Percentiles rank a stretch among this genome's conserved stretches.
These are phyloP conservation scores for Wallacemonas collosoma DNA, from an alignment of 208 protist genomes.

Conservation along the genomic window DNA sequence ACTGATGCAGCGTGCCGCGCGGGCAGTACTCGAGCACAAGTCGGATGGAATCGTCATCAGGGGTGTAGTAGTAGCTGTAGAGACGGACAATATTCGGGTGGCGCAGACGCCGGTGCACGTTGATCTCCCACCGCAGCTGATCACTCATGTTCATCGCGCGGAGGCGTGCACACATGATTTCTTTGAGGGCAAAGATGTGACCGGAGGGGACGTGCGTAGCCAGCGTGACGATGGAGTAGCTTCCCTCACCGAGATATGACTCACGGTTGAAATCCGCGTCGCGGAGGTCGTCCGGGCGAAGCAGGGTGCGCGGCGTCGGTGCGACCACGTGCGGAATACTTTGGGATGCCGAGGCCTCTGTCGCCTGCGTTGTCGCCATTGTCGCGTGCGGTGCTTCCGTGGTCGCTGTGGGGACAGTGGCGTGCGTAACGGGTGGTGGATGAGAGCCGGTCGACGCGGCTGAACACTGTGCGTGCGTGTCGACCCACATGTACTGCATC, in stretches of 20 bases:
- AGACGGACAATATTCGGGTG: slow-evolving; percentile 84
- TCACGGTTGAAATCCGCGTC: slow-evolving; percentile 63
- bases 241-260: slow-evolving; percentile 65
- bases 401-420: not conserved
- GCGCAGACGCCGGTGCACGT: slow-evolving; percentile 79
- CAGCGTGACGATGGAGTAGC: slow-evolving; percentile 73
- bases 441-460: not conserved
- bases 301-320: slow-evolving; percentile 5
- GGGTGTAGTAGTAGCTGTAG: slow-evolving; percentile 78
- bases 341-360: no score
- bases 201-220: slow-evolving; percentile 65
- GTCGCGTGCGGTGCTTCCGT: not conserved
- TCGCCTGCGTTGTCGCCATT: not conserved
- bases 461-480: not conserved
- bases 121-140: slow-evolving; percentile 83
- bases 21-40: slow-evolving; percentile 80
- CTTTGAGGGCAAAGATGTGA: slow-evolving; percentile 72
- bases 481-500: not conserved
- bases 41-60: slow-evolving; percentile 33
- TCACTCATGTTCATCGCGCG: slow-evolving; percentile 25
- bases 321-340: no score
- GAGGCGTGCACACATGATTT: slow-evolving; percentile 49
- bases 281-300: slow-evolving; percentile 61
- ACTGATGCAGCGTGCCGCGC: slow-evolving; percentile 58
- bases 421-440: not conserved